These are phyloP conservation scores for Pythium aphanidermatum DNA, from an alignment of 352 stramenopile species.

Conservation along the genomic window DNA sequence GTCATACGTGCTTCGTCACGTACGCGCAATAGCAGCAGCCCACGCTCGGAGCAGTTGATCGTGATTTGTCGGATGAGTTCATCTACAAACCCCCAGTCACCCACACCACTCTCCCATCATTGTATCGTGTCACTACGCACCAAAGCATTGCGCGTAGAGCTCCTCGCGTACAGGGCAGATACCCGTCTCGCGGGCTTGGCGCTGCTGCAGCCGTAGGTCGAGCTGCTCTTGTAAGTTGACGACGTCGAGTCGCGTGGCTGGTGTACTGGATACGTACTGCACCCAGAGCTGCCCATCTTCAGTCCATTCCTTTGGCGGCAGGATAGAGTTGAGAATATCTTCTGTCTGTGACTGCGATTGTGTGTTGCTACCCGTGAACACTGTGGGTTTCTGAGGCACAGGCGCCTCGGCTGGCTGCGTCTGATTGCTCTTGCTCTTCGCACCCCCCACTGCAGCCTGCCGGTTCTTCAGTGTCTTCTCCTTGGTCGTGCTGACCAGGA, in stretches of 20 bases:
- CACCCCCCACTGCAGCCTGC: constrained; percentile 24
- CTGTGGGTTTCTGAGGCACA: constrained; percentile 53
- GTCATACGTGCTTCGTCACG: constrained; percentile 91
- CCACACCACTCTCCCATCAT: too few relatives aligned
- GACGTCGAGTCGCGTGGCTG: constrained; percentile 88
- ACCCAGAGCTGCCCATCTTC: constrained; percentile 91
- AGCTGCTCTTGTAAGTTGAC: constrained; percentile 89
- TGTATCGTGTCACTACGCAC: constrained; percentile 20
- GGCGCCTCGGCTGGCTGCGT: constrained; percentile 7
- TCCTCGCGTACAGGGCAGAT: constrained; percentile 92
- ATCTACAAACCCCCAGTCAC: constrained; percentile 60
- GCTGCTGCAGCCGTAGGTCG: constrained; percentile 87
- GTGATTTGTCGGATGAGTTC: constrained; percentile 92
- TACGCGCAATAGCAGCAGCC: constrained; percentile 85
- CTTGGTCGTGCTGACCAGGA: constrained; percentile 87
- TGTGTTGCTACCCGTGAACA: constrained; percentile 56
- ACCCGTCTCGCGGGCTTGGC: constrained; percentile 88
- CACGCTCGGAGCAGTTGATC: constrained; percentile 90
- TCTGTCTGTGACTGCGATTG: constrained; percentile 71
- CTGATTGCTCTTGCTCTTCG: constrained; percentile 23
- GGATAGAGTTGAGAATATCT: constrained; percentile 90
- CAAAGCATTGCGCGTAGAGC: constrained; percentile 91
- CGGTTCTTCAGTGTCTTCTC: constrained; percentile 60
- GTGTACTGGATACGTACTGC: constrained; percentile 91
- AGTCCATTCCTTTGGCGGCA: constrained; percentile 86